Evolutionary conservation across 1,284 basidiomycete genomes (phyloP).

Genomic region (Omphalotus olearius): DNA sequence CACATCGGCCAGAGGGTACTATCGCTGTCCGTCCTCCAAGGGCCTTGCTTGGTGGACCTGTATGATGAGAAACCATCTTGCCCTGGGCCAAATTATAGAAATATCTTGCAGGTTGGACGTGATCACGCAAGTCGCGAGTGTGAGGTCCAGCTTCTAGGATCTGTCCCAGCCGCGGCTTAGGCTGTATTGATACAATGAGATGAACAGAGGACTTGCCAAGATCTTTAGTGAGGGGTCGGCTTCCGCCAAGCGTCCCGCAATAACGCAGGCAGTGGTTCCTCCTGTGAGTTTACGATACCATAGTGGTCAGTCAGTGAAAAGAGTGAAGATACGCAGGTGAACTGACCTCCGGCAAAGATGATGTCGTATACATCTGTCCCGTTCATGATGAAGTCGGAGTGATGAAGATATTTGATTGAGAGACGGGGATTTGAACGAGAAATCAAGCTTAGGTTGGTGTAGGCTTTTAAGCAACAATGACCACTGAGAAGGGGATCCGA

Average conservation of each 20-base stretch:
- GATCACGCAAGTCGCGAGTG: conserved; percentile 36
- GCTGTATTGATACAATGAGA: not conserved
- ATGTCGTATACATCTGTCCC: conserved; percentile 7
- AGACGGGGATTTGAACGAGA: too few relatives aligned
- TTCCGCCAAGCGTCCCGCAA: conserved; percentile 37
- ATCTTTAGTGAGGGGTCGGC: conserved; percentile 36
- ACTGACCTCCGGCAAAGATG: conserved; percentile 13
- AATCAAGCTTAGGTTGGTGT: too few relatives aligned
- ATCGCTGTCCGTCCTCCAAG: conserved; percentile 40
- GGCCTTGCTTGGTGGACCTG: conserved; percentile 34
- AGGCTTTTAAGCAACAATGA: too few relatives aligned
- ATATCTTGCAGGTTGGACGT: conserved; percentile 49
- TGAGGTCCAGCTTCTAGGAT: conserved; percentile 44
- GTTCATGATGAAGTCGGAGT: too few relatives aligned
- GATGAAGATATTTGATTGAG: too few relatives aligned
- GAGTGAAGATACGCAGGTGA: not conserved
- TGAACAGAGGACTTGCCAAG: conserved; percentile 20
- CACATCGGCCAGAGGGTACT: conserved; percentile 39
- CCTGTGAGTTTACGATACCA: conserved; percentile 23
- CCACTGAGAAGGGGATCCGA: too few relatives aligned
- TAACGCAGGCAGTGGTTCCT: conserved; percentile 38
- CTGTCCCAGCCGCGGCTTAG: not conserved
- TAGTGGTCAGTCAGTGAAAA: not conserved
- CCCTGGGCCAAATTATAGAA: conserved; percentile 31
- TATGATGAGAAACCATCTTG: conserved; percentile 37